Conservation (phyloP, 306 rosid species). For the Cicer chorassanicum region DNA sequence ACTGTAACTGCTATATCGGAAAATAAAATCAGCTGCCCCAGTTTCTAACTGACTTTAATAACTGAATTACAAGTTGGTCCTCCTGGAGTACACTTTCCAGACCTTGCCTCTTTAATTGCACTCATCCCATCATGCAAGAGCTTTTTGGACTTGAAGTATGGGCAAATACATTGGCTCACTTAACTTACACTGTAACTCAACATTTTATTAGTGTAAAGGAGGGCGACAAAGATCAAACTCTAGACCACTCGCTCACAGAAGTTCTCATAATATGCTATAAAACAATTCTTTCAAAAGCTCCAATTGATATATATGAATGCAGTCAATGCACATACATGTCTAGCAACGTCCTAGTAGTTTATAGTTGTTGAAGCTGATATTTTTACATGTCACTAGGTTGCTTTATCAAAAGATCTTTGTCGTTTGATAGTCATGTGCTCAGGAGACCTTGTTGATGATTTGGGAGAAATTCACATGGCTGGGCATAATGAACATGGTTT, state of each 20-base stretch:
- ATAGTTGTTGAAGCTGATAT: constrained; percentile 44
- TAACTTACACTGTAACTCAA: constrained; percentile 1
- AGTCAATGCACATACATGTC: constrained; percentile 7
- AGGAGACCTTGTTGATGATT: constrained; percentile 65
- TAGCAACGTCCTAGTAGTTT: constrained; percentile 15
- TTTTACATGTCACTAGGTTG: constrained; percentile 64
- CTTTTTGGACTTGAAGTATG: constrained; percentile 25
- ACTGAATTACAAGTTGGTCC: background rate
- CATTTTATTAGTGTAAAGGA: background rate
- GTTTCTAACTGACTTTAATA: background rate
- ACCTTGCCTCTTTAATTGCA: background rate
- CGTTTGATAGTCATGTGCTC: constrained; percentile 90
- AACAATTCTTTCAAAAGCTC: constrained; percentile 18
- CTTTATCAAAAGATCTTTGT: constrained; percentile 91
- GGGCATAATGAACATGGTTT: constrained; percentile 65
- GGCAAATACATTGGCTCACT: constrained; percentile 2
- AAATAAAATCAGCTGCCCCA: background rate
- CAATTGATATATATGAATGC: constrained; percentile 3
- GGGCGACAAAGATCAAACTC: constrained; percentile 17
- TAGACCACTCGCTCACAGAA: constrained; percentile 6
- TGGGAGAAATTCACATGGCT: constrained; percentile 46
- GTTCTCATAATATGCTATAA: constrained; percentile 9
- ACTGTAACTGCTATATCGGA: constrained; percentile 3
- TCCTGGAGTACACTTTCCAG: constrained; percentile 21
- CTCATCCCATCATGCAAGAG: constrained; percentile 16